Evolutionary conservation across 2,329 filamentous ascomycete genomes (phyloP), one percentile per base, ranked within the genome.

Genomic region (Fusarium virguliforme): DNA sequence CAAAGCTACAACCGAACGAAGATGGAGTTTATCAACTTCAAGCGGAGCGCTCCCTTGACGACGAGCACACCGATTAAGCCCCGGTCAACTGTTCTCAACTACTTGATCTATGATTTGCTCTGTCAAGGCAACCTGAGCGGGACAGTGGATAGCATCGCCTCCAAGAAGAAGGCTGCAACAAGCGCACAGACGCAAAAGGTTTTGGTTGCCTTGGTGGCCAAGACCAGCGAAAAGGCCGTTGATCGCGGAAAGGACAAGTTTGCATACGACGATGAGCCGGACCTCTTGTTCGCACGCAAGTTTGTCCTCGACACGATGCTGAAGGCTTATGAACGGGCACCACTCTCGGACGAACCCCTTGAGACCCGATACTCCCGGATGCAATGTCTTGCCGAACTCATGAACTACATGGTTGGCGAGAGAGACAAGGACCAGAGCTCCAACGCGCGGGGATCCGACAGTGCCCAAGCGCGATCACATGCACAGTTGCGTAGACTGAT

Each of bases 21-120:
- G 85, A 90, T 99, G 46, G 97, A 99, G 79, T 98, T 99, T 79
- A 98, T 99, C 84, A 98, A 98, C 80, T 99, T 98, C 83, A 98
- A 97, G 73, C 91, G 95, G 67, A 97, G 95, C 77, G 92, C 94
- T 7, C 94, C 95, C 51, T 88, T 94, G 48, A 91, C 94, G 74
- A 91, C 91, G 10, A 91, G 90, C 60, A 98, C 96, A 2, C 96
- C 96, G 6, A 95, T 97, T 15, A 98, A 98, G 81, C 96, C 96
- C 62, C 91, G 96, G 41, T 95, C 95, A 10, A 94, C 93, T 69
- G 92, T 98, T 46, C 85, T 99, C 69, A 98, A 98, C 80, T 99
- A 99, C 77, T 86, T 99, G 37, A 89, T 99, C 54, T 94, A 93
- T 74, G 92, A 92, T 65, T 85, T 99, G 18, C 83, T 92, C 12